Percentiles rank a stretch among this genome's conserved stretches.
phyloP scores from a whole-genome alignment of 1,284 basidiomycete genomes.

The Caloboletus firmus region DNA sequence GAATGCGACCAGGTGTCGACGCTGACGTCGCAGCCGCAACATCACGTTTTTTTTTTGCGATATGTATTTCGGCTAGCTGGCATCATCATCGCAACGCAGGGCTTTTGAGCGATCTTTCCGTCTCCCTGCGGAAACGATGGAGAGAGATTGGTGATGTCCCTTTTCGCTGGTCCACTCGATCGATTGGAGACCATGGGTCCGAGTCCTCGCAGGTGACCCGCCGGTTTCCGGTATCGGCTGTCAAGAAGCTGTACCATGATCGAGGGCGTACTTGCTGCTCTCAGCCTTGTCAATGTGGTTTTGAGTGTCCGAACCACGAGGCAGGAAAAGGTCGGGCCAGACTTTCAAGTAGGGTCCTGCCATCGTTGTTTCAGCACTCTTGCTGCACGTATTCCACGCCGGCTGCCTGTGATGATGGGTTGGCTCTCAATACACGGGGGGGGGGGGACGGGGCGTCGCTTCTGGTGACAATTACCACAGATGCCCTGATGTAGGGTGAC shows the following conservation, averaged over 20 bases:
- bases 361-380: too few species aligned
- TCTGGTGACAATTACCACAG: too few species aligned
- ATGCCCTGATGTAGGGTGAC: not conserved
- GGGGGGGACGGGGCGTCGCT: too few species aligned
- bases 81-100: too few species aligned
- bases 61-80: not conserved
- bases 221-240: not conserved
- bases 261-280: too few species aligned
- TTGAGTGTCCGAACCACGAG: too few species aligned
- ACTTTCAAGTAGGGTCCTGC: too few species aligned
- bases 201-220: not conserved
- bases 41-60: too few species aligned
- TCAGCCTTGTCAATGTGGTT: too few species aligned
- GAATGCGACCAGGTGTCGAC: not conserved
- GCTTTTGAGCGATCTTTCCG: not conserved
- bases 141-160: too few species aligned
- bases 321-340: too few species aligned
- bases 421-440: conserved; percentile 18
- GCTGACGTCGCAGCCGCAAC: not conserved
- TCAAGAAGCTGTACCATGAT: not conserved
- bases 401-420: conserved; percentile 22
- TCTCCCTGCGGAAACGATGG: not conserved
- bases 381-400: conserved; percentile 45
- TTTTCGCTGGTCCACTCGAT: not conserved
- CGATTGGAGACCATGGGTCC: not conserved